These are phyloP conservation scores for Wickerhamia fluorescens DNA, from an alignment of 805 yeast species.

Conservation along the genomic window DNA sequence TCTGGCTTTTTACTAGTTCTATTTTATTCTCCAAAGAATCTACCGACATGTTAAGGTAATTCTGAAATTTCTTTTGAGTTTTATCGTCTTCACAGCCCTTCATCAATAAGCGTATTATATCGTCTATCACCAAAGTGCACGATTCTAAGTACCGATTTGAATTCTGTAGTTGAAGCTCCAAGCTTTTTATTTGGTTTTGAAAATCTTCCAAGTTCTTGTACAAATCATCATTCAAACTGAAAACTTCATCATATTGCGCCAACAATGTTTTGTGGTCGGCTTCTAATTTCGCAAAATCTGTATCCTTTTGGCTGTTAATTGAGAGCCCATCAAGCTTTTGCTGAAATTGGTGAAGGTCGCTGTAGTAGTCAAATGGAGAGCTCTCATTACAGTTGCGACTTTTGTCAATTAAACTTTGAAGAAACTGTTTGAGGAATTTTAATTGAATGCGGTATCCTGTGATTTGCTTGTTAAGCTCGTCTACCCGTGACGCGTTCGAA, in stretches of 20 bases:
- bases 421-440: slow-evolving; percentile 32
- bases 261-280: slow-evolving; percentile 14
- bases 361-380: too few relatives aligned
- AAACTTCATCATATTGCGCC: slow-evolving; percentile 27
- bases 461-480: slow-evolving; percentile 27
- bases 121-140: slow-evolving; percentile 12
- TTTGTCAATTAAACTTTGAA: slow-evolving; percentile 31
- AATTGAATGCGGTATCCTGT: slow-evolving; percentile 33
- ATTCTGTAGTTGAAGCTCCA: slow-evolving; percentile 15
- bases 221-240: slow-evolving; percentile 30
- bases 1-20: too few relatives aligned
- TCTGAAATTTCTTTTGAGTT: slow-evolving; percentile 11
- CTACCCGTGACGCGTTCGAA: slow-evolving; percentile 16
- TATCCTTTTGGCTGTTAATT: too few relatives aligned
- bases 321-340: slow-evolving; percentile 8
- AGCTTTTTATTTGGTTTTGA: slow-evolving; percentile 23
- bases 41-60: slow-evolving; percentile 10
- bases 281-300: slow-evolving; percentile 11
- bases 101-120: slow-evolving; percentile 13
- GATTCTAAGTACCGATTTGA: slow-evolving; percentile 8
- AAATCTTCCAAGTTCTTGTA: slow-evolving; percentile 29
- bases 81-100: slow-evolving; percentile 10
- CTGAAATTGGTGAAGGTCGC: slow-evolving; percentile 15
- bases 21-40: slow-evolving; percentile 15
- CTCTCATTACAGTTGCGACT: too few relatives aligned